A percentile compares a stretch with the other conserved stretches of the same genome.
Evolutionary conservation across 2,329 filamentous ascomycete genomes (phyloP).

Genomic region (Claviceps capensis): DNA sequence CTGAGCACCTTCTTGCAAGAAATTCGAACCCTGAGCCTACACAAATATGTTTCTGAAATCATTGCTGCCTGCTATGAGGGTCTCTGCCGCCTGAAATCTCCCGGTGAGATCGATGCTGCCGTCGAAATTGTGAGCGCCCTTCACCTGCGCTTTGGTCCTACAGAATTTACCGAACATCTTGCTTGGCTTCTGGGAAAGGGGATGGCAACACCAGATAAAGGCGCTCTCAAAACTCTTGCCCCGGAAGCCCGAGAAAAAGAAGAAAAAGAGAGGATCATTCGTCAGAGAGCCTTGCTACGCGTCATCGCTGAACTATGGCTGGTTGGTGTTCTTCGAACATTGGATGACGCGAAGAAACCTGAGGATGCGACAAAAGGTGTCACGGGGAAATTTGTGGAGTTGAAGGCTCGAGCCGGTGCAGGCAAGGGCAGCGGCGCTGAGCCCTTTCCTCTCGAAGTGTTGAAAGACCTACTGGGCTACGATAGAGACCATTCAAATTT

Average conservation of each 20-base stretch:
- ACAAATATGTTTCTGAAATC: constrained; percentile 95
- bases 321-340: constrained; percentile 70
- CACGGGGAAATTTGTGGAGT: constrained; percentile 47
- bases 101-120: constrained; percentile 81
- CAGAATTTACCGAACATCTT: constrained; percentile 80
- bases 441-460: constrained; percentile 90
- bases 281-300: constrained; percentile 74
- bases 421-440: constrained; percentile 56
- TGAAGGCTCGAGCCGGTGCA: constrained; percentile 39
- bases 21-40: constrained; percentile 76
- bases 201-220: constrained; percentile 80
- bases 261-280: constrained; percentile 80
- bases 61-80: constrained; percentile 93
- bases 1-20: constrained; percentile 79
- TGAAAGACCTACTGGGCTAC: constrained; percentile 89
- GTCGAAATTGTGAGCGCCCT: constrained; percentile 91
- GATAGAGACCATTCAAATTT: constrained; percentile 88
- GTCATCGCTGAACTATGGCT: constrained; percentile 96
- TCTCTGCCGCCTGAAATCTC: constrained; percentile 78
- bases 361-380: constrained; percentile 50
- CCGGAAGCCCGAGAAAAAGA: constrained; percentile 83
- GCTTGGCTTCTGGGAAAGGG: constrained; percentile 88
- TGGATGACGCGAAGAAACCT: constrained; percentile 51
- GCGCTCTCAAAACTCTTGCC: constrained; percentile 60
- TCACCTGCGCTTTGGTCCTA: constrained; percentile 84